Evolutionary conservation across 2,329 filamentous ascomycete species (phyloP).

Genomic region (Talaromyces sp.): DNA sequence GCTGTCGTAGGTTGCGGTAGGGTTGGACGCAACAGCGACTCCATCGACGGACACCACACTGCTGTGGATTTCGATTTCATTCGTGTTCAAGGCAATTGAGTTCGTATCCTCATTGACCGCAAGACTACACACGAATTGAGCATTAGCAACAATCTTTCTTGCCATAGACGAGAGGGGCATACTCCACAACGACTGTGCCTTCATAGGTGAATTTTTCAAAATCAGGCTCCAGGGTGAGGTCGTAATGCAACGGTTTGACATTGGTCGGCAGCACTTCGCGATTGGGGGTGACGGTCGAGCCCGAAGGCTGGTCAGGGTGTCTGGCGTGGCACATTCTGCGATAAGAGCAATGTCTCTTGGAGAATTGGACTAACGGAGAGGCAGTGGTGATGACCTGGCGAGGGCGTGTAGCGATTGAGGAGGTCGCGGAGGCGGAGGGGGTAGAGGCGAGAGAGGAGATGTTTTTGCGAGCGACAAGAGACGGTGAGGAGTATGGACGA

Average conservation of each 20-base stretch:
- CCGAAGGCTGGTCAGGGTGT: constrained; percentile 49
- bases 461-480: neutral
- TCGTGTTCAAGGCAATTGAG: constrained; percentile 80
- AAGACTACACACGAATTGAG: constrained; percentile 43
- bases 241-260: constrained; percentile 86
- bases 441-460: constrained; percentile 3
- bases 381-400: constrained; percentile 16
- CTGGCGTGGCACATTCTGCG: constrained; percentile 69
- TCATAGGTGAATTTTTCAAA: constrained; percentile 83
- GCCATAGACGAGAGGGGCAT: constrained; percentile 21
- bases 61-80: constrained; percentile 77
- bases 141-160: constrained; percentile 10
- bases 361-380: constrained; percentile 11
- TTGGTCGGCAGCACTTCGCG: constrained; percentile 87
- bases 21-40: constrained; percentile 54
- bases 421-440: constrained; percentile 12
- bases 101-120: constrained; percentile 79
- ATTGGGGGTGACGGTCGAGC: constrained; percentile 55
- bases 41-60: constrained; percentile 61
- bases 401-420: constrained; percentile 19
- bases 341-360: constrained; percentile 64
- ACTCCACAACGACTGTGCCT: constrained; percentile 78
- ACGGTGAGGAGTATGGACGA: neutral
- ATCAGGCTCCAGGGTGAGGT: constrained; percentile 85
- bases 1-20: constrained; percentile 67